These are phyloP conservation scores for Paramarasmius palmivorus DNA, from an alignment of 1,284 basidiomycete genomes.

Conservation along the genomic window DNA sequence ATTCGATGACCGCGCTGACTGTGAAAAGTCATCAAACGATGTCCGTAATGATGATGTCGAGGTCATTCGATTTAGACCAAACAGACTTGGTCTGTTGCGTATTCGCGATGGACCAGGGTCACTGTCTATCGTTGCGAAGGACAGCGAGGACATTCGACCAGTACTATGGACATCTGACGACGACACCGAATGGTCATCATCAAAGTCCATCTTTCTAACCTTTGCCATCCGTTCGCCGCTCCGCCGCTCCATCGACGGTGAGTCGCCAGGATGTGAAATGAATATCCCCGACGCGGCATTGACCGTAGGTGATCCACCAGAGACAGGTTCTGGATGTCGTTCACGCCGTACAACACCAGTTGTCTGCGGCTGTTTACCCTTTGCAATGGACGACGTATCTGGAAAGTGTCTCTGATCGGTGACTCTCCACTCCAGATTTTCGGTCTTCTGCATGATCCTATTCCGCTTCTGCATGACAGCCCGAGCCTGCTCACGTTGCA, in stretches of 20 bases:
- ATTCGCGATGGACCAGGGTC: constrained; percentile 78
- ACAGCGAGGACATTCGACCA: constrained; percentile 69
- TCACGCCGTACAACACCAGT: constrained; percentile 64
- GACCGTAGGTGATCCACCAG: constrained; percentile 44
- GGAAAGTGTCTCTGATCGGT: constrained; percentile 29
- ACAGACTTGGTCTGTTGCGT: constrained; percentile 58
- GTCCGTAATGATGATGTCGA: constrained; percentile 75
- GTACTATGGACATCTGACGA: constrained; percentile 81
- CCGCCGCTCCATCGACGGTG: constrained; percentile 48
- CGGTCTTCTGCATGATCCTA: constrained; percentile 60
- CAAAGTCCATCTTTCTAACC: constrained; percentile 79
- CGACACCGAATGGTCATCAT: constrained; percentile 89
- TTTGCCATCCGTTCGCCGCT: constrained; percentile 69
- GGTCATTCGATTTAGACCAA: constrained; percentile 70
- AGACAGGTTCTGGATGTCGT: constrained; percentile 29
- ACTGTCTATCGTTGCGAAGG: constrained; percentile 77
- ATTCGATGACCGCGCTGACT: constrained; percentile 77
- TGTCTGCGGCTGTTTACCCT: constrained; percentile 52
- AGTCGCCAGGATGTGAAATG: constrained; percentile 35
- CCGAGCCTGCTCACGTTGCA: constrained; percentile 83
- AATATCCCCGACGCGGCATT: constrained; percentile 63
- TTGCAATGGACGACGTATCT: constrained; percentile 33
- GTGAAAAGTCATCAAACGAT: constrained; percentile 70
- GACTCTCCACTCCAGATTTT: constrained; percentile 59
- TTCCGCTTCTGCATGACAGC: constrained; percentile 95